Evolutionary conservation across 1,284 basidiomycete species (phyloP), one percentile per base, ranked within the genome.

Genomic region (Peniophora sp.): DNA sequence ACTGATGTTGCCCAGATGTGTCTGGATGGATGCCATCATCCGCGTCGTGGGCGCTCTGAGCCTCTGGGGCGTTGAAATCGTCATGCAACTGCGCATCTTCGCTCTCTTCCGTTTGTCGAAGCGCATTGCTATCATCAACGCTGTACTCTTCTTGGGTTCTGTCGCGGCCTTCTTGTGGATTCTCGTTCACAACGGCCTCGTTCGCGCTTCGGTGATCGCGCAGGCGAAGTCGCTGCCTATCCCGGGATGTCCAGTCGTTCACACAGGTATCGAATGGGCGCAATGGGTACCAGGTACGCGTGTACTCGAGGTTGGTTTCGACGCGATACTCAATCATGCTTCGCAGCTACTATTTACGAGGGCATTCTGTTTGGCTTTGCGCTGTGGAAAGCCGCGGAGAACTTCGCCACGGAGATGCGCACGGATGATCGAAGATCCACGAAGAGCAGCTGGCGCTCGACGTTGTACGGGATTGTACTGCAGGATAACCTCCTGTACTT

Each of bases 251-350:
- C 73, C 73, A 18, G 52, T 62, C 0, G 63, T 74, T 15, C 71
- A 74, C 55, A 62, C 67, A n/a, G 69, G 70, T 2, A 69, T 70
- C n/a, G 68, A 72, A 55, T 75, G 71, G 71, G 65, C 68, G 10
- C 68, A 70, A 50, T 76, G 74, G 73, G 62, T 66, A 45, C 63
- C 64, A 14, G 60, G 63, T 62, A 23, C 32, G 51, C 43, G 10
- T 17, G 15, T 5, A 5, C 37, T 41, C 8, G 15, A 8, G 8
- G 8, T 41, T 15, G n/a, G 5, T 8, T 8, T n/a, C 37, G 37
- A 8, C 37, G 15, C 18, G 8, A 12, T 23, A 2, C 18, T 10
- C 24, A 8, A 41, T 8, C 11, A 20, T 8, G 24, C 24, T 3
- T 15, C n/a, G 14, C 48, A 58, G 57, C 57, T 6, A 58, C 57